Evolutionary conservation across 768 basidiomycete genomes (phyloP), one percentile per base, ranked within the genome.

Genomic region (Russula olivacea): DNA sequence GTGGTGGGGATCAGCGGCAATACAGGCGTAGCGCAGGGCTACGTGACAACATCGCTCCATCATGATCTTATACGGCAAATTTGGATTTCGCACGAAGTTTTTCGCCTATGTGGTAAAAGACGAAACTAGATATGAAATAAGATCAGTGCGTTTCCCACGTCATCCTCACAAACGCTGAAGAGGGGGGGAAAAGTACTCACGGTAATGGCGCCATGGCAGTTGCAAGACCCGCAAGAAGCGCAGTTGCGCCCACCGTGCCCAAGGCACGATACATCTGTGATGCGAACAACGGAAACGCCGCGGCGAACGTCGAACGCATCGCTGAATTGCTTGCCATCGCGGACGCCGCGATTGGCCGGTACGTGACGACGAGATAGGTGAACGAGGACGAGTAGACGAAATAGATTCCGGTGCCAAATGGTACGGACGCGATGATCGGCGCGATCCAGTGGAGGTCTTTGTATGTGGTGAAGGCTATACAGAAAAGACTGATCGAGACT

Each of bases 361-460:
- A 81, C 11, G 80, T 77, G n/a, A 77, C 76, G 25, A 82, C 82
- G 52, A 82, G 75, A 68, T 79, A 83, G 71, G 79, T 86, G 73
- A 88, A 89, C 3, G 83, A 83, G 10, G 82, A 81, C 1, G 85
- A 84, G 74, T 87, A 92, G 45, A 84, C 82, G 65, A 82, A 88
- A 68, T 78, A 74, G 50, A 81, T 73, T 5, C 86, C 88, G 1
- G 80, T 75, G 25, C 83, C 82, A 63, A 84, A 81, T 3, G 76
- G 80, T 3, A 75, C 63, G 0, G 79, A 76, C 4, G 72, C 76
- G 59, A 81, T 69, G 65, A 82, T 76, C 15, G 79, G 79, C 8
- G 73, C 76, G 60, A 78, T 78, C 80, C 79, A 80, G 61, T 78
- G 80, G 0, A 83, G 77, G 8, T 70, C 68, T 3, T 68, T 63